Base-by-base conservation (phyloP, 1,284 basidiomycete genomes). In the Ganoderma boninense region DNA sequence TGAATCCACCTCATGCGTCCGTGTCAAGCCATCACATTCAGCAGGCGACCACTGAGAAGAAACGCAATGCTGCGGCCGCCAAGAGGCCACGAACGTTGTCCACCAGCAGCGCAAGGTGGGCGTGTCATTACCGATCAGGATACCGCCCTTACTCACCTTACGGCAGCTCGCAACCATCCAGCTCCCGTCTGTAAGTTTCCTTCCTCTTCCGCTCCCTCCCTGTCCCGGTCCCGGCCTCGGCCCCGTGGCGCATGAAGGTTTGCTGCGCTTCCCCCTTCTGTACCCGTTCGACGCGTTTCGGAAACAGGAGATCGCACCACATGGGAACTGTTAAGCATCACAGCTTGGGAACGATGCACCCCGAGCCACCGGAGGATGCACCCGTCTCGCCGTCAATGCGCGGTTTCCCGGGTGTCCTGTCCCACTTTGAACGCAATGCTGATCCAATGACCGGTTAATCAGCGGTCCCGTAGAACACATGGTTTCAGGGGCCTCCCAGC, bases 41-140 rank as follows among this genome's bases (percentile, higher is more conserved):
- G 78, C 92, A 94, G 80, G 92, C 91, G 32, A 94, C 93, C 4
- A 91, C 87, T 79, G 92, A 94, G 83, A 93, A 93, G 85, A 94
- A 94, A 79, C 90, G 93, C 71, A 84, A 82, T 71, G 82, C 87
- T 29, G 77, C 77, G 46, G 78, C 86, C 57, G 84, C 82, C 72
- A 87, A 92, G 73, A 85, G 91, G 79, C 89, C 92, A 29, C 87
- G 91, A 75, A 87, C 89, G 75, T 80, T 87, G 62, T 87, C 83
- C 70, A 82, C 87, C 64, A 81, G 81, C 43, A 81, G 81, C 63
- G 77, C 84, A 40, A 87, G 84, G 86, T 89, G 79, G 71, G 84
- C 80, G 43, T 59, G 42, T 43, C 14, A 56, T 65, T 23, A 62
- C 68, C 56, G 62, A 66, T 69, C 56, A 20, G 70, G 66, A 59